Evolutionary conservation across 176 grass and related monocot species (phyloP), one percentile per base, ranked within the genome.

Genomic region (Bothriochloa decipiens): DNA sequence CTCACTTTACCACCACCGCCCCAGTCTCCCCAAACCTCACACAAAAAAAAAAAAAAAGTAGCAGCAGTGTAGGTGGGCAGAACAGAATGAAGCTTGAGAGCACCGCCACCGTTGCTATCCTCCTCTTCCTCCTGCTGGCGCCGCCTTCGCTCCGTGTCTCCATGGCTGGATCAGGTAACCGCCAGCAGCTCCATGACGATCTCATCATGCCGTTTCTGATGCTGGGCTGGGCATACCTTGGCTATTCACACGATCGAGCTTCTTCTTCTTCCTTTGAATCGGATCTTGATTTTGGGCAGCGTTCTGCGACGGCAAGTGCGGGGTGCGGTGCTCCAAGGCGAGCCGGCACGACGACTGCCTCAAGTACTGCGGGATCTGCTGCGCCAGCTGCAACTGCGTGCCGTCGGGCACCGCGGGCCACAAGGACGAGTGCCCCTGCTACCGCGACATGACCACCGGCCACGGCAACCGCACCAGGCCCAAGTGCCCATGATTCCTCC

Each of bases 361-460:
- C 87, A 93, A 89, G 89, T 91, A 98, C 83, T 98, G 96, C 75
- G 87, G 90, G 36, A 27, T 95, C 57, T 98, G 96, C 91, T 98
- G 93, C 87, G 73, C 86, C 57, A 70, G 46, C 17, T 98, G 96
- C 91, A 72, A 76, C 73, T 98, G 96, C 70, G 96, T 95, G 82
- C 96, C 96, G 63, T 89, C 93, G 58, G 96, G 93, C 65, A 93
- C 93, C 1, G 81, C 87, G 46, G 93, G 93, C 2, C 76, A 98
- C 89, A 98, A 98, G 89, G 93, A 98, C 72, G 93, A 93, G 85
- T 98, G 96, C 85, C 96, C 96, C 12, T 98, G 96, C 83, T 98
- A 98, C 85, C 90, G 96, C 58, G 96, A 98, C 87, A 98, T 87
- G 91, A 87, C 89, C 76, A 98, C 93, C 55, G 96, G 91, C 5